phyloP scores from a whole-genome alignment of 2,329 filamentous ascomycete genomes.

The Aspergillus floridensis region DNA sequence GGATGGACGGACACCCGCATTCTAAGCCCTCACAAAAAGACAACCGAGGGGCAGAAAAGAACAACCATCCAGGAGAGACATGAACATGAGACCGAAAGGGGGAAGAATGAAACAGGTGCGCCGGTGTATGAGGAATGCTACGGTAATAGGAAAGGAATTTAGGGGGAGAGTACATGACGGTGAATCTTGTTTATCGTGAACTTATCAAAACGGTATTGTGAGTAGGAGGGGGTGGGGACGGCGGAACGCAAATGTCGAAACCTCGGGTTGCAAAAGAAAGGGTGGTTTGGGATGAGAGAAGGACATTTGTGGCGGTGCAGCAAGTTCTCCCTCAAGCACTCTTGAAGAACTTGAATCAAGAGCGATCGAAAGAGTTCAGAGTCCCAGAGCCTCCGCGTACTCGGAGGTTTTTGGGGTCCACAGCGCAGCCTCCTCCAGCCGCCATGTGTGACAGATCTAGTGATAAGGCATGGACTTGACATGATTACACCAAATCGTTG shows the following conservation, averaged over 20 bases:
- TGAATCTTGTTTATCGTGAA: conserved; percentile 49
- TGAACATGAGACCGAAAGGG: conserved; percentile 22
- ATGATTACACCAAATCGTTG: conserved; percentile 13
- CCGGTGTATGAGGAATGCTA: conserved; percentile 44
- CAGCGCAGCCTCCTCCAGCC: background rate
- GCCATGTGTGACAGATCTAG: conserved; percentile 15
- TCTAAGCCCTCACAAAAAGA: conserved; percentile 5
- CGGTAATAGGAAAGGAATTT: conserved; percentile 20
- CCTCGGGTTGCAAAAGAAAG: conserved; percentile 19
- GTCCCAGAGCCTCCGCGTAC: conserved; percentile 13
- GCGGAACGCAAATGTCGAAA: conserved; percentile 4
- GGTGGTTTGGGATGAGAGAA: background rate
- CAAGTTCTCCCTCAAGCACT: background rate
- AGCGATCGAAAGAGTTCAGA: conserved; percentile 2
- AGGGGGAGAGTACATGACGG: conserved; percentile 46
- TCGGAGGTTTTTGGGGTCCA: conserved; percentile 5
- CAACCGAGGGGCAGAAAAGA: conserved; percentile 11
- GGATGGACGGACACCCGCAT: background rate
- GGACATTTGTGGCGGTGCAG: background rate
- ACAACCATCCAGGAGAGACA: conserved; percentile 13
- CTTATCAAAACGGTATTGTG: conserved; percentile 25
- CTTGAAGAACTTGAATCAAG: background rate
- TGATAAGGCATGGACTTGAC: conserved; percentile 12
- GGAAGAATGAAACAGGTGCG: conserved; percentile 23
- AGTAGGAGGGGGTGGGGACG: conserved; percentile 13